A percentile compares a stretch with the other conserved stretches of the same genome.
Conservation (phyloP, 352 stramenopile species). For the Phytophthora palmivora region DNA sequence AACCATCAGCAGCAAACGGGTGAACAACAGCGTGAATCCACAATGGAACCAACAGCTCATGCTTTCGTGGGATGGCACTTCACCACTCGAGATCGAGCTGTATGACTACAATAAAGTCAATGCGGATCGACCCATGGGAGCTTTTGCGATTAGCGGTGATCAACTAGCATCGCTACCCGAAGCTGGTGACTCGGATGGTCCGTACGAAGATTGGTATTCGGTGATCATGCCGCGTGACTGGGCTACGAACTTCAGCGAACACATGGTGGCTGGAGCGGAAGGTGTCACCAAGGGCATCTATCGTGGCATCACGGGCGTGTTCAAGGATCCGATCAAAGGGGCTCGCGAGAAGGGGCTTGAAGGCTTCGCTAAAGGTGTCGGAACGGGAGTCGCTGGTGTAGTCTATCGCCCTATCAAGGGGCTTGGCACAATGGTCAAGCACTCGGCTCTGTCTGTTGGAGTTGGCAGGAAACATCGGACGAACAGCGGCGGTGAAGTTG, state of each 20-base stretch:
- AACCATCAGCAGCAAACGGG: conserved; percentile 66
- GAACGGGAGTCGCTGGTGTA: conserved; percentile 70
- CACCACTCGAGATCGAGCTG: conserved; percentile 70
- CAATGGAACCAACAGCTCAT: conserved; percentile 74
- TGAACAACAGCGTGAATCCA: conserved; percentile 76
- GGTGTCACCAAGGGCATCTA: conserved; percentile 75
- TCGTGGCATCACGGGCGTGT: conserved; percentile 75
- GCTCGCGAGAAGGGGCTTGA: conserved; percentile 75
- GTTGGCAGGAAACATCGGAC: conserved; percentile 51
- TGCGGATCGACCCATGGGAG: conserved; percentile 73
- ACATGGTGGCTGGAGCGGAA: conserved; percentile 81
- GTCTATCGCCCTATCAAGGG: conserved; percentile 79
- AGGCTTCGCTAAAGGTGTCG: conserved; percentile 79
- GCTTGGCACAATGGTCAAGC: conserved; percentile 78
- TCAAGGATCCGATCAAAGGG: conserved; percentile 82
- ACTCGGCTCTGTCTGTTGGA: conserved; percentile 73
- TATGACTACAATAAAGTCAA: conserved; percentile 79
- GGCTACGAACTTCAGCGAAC: conserved; percentile 80
- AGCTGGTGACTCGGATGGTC: conserved; percentile 13
- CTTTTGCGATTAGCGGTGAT: conserved; percentile 49
- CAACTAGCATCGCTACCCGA: conserved; percentile 46
- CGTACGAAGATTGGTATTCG: conserved; percentile 59
- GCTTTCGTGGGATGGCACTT: conserved; percentile 81
- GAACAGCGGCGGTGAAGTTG: conserved; percentile 37
- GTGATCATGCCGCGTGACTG: conserved; percentile 73